Percentiles rank a stretch among this genome's conserved stretches.
Evolutionary conservation across 2,329 filamentous ascomycete species (phyloP).

Genomic region (Emergomyces orientalis): DNA sequence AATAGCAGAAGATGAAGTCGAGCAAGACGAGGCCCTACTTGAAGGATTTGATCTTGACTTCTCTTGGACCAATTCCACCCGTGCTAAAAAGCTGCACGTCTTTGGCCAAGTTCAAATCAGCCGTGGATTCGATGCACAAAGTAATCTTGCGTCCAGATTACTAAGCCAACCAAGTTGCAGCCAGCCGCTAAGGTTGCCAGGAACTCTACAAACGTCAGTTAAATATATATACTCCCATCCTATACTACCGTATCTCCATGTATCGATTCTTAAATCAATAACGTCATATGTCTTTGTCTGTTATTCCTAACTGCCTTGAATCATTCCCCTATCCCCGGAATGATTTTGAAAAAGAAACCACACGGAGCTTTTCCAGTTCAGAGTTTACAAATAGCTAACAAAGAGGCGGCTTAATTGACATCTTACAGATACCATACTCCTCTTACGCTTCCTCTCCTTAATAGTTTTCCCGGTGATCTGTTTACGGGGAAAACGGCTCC

Average conservation of each 20-base stretch:
- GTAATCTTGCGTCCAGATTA: neutral
- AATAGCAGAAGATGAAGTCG: neutral
- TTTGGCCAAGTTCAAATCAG: constrained; percentile 30
- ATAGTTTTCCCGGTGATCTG: constrained; percentile 71
- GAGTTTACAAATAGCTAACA: neutral
- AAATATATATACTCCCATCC: neutral
- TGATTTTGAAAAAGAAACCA: neutral
- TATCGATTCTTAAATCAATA: neutral
- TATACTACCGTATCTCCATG: neutral
- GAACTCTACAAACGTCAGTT: constrained; percentile 22
- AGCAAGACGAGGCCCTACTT: constrained; percentile 12
- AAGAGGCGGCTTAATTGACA: neutral
- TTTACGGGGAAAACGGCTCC: constrained; percentile 42
- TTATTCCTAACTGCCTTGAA: no score
- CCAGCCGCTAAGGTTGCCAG: neutral
- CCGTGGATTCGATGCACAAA: constrained; percentile 20
- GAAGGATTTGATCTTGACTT: constrained; percentile 35
- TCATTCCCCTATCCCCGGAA: neutral
- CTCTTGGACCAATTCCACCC: constrained; percentile 23
- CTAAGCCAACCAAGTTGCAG: neutral
- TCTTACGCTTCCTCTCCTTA: constrained; percentile 64
- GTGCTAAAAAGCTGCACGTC: constrained; percentile 22
- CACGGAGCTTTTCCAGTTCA: neutral
- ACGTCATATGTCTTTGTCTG: neutral
- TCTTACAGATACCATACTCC: constrained; percentile 27